phyloP scores from a whole-genome alignment of 768 basidiomycete genomes.

The Mycena metata region DNA sequence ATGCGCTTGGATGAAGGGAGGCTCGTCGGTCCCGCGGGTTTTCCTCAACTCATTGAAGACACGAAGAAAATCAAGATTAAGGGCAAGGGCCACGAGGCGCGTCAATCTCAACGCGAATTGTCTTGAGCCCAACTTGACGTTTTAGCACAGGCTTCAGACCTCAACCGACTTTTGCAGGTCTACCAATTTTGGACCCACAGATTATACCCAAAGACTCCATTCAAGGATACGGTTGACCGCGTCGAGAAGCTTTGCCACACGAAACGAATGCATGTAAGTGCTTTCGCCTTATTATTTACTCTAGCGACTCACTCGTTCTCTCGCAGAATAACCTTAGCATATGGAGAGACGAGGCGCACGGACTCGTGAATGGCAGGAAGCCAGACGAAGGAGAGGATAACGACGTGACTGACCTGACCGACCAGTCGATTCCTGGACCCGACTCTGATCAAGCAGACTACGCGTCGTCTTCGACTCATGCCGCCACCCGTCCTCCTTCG shows the following conservation, averaged over 20 bases:
- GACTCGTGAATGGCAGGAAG: constrained; percentile 43
- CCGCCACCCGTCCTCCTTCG: constrained; percentile 57
- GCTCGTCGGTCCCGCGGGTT: constrained; percentile 79
- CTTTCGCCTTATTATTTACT: background rate
- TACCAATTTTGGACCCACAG: constrained; percentile 98
- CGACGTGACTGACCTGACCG: constrained; percentile 33
- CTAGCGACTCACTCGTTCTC: constrained; percentile 25
- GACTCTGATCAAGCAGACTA: constrained; percentile 47
- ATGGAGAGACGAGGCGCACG: constrained; percentile 79
- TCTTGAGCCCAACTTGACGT: constrained; percentile 1
- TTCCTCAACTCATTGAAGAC: constrained; percentile 83
- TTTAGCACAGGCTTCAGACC: constrained; percentile 76
- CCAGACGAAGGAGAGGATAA: constrained; percentile 43
- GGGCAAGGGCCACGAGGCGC: constrained; percentile 95
- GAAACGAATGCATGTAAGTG: constrained; percentile 84
- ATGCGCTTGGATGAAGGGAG: constrained; percentile 82
- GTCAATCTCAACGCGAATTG: constrained; percentile 25
- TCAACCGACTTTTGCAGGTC: constrained; percentile 81
- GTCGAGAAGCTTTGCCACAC: constrained; percentile 93
- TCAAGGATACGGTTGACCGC: constrained; percentile 86
- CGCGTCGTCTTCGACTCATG: constrained; percentile 51
- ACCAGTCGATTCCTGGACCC: constrained; percentile 34
- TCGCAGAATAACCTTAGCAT: constrained; percentile 76
- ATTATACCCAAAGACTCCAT: constrained; percentile 91
- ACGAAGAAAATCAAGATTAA: constrained; percentile 83